A percentile compares a stretch with the other conserved stretches of the same genome.
Conservation (phyloP, 1,284 basidiomycete species). For the Moesziomyces sp. region DNA sequence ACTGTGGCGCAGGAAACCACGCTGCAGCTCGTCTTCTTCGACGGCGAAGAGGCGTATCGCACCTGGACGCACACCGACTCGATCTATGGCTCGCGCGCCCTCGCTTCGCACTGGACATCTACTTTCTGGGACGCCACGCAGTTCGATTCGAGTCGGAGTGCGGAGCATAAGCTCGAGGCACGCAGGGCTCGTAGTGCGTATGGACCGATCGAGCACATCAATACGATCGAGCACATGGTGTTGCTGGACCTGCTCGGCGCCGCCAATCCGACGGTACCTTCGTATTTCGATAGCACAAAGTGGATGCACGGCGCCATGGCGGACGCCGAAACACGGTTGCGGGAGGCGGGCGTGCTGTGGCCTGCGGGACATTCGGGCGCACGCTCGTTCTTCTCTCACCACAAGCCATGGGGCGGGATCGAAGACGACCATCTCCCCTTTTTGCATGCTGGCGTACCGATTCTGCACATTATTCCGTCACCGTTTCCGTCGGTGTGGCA, state of each 20-base stretch:
- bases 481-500: conserved; percentile 96
- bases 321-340: conserved; percentile 50
- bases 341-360: conserved; percentile 26
- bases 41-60: conserved; percentile 96
- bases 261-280: conserved; percentile 47
- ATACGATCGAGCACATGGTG: conserved; percentile 63
- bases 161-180: conserved; percentile 10
- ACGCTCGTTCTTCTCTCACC: conserved; percentile 31
- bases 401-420: conserved; percentile 74
- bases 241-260: conserved; percentile 65
- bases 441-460: conserved; percentile 81
- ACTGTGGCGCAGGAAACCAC: conserved; percentile 77
- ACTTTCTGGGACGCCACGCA: conserved; percentile 32
- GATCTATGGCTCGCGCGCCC: conserved; percentile 81
- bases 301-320: conserved; percentile 54
- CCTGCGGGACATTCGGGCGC: conserved; percentile 17
- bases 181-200: conserved; percentile 28
- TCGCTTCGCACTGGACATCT: conserved; percentile 47
- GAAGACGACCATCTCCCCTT: conserved; percentile 97
- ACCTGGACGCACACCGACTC: conserved; percentile 90
- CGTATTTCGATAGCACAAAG: conserved; percentile 53
- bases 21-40: conserved; percentile 94
- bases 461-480: conserved; percentile 88
- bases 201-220: conserved; percentile 51
- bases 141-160: conserved; percentile 8